Evolutionary conservation across 2,329 filamentous ascomycete species (phyloP), one percentile per base, ranked within the genome.

Genomic region (Penicillium expansum): DNA sequence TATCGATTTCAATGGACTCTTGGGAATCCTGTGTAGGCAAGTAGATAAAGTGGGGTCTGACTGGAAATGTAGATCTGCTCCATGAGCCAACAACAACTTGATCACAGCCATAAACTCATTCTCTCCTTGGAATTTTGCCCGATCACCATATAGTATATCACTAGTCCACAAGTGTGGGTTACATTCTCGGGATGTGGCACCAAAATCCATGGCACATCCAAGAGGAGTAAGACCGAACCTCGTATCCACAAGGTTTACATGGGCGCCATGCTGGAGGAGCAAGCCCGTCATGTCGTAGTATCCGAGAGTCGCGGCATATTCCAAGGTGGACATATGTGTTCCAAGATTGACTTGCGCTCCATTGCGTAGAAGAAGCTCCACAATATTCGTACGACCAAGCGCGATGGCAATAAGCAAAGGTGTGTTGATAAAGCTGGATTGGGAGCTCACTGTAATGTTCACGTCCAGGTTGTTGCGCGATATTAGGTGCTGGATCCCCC

Each of bases 401-500:
- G 4, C 0, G 4, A 33, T 10, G 10, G 48, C 48, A 27, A 27
- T 0, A 2, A 51, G 48, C 14, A 33, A 35, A 10, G 29, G 38
- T 11, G 38, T 51, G 14, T 18, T 27, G 29, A 13, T 27, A 2
- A 1, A 1, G 5, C 0, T 2, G 8, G 0, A 1, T 14, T 27
- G 3, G 1, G 1, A 0, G 4, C 0, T 1, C 4, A 51, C 1
- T 5, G 6, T 0, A 4, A 14, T 13, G 7, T 51, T 44, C 29
- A 33, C 1, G 5, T 50, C n/a, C 14, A 41, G 24, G 14, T 22
- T 50, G 29, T 7, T 51, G 29, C 29, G 48, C 30, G 29, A 51
- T 27, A 51, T 22, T 5, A 51, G 4, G 30, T 18, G 20, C 20
- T 44, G 20, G 5, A 43, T n/a, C 2, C 20, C 20, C 2, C 1